Conservation (phyloP, 2,329 filamentous ascomycete species). For the Pyrenochaeta sp. region DNA sequence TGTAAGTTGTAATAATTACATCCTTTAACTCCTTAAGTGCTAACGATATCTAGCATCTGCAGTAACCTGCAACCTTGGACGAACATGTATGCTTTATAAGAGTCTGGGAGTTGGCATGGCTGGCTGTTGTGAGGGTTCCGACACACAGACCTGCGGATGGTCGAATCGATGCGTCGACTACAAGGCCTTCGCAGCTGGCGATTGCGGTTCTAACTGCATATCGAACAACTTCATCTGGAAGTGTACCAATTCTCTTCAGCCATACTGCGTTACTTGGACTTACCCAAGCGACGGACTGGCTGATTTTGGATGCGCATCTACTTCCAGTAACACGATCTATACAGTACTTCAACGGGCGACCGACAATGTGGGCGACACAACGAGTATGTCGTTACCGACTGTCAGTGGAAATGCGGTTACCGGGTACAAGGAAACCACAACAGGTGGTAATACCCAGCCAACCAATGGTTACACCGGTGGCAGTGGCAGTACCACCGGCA, state of each 20-base stretch:
- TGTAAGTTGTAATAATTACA: slow-evolving; percentile 13
- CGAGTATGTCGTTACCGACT: slow-evolving; percentile 26
- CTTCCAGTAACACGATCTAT: slow-evolving; percentile 14
- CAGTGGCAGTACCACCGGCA: background rate
- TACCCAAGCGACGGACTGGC: slow-evolving; percentile 27
- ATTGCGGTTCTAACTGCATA: slow-evolving; percentile 26
- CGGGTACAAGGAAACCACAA: background rate
- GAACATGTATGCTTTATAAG: slow-evolving; percentile 39
- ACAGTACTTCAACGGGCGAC: slow-evolving; percentile 25
- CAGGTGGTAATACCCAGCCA: background rate
- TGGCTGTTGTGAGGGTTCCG: slow-evolving; percentile 33
- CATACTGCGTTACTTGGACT: slow-evolving; percentile 41
- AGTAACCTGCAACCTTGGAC: slow-evolving; percentile 22
- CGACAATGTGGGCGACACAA: slow-evolving; percentile 19
- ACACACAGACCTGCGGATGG: slow-evolving; percentile 35
- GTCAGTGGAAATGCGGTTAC: slow-evolving; percentile 24
- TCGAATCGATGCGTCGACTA: slow-evolving; percentile 37
- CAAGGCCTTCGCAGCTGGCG: slow-evolving; percentile 14
- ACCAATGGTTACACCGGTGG: background rate
- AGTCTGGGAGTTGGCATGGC: slow-evolving; percentile 30
- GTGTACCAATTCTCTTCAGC: slow-evolving; percentile 23
- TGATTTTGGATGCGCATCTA: slow-evolving; percentile 34
- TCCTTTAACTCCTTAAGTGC: background rate
- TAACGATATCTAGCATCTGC: slow-evolving; percentile 15
- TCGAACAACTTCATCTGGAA: slow-evolving; percentile 33